Percentiles rank a stretch among this genome's conserved stretches.
Evolutionary conservation across 257 asterid genomes (phyloP).

Genomic region (Prunella vulgaris): DNA sequence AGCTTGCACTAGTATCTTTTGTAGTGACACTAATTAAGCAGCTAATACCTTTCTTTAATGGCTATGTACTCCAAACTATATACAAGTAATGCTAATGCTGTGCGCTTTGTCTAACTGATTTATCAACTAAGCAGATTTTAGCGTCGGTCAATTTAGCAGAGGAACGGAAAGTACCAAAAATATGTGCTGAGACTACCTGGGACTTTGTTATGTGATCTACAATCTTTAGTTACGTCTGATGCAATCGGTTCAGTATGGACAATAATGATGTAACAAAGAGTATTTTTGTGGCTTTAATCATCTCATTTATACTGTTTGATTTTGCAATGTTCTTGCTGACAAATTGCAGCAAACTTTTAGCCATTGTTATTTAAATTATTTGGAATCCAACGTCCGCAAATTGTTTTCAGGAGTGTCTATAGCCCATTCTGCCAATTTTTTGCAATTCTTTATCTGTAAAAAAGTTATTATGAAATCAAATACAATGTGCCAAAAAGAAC

Average conservation of each 20-base stretch:
- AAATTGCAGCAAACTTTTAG: not conserved
- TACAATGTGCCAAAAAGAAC: too few relatives aligned
- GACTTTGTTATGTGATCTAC: constrained; percentile 65
- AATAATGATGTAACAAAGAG: not conserved
- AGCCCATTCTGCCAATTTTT: too few relatives aligned
- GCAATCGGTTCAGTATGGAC: not conserved
- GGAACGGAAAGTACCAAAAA: constrained; percentile 54
- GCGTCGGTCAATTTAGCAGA: constrained; percentile 73
- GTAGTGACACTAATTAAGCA: not conserved
- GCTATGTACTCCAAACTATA: not conserved
- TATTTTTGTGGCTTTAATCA: not conserved
- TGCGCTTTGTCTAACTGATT: constrained; percentile 6
- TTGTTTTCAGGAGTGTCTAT: too few relatives aligned
- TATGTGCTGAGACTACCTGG: constrained; percentile 80
- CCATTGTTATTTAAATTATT: not conserved
- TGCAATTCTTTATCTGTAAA: too few relatives aligned
- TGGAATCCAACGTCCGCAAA: not conserved
- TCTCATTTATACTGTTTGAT: not conserved
- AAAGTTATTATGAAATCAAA: too few relatives aligned
- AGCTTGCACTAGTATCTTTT: not conserved
- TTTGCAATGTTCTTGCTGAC: not conserved
- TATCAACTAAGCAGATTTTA: constrained; percentile 44
- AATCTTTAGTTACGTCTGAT: not conserved
- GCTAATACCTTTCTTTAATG: not conserved
- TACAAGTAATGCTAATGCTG: not conserved